These are phyloP conservation scores for Coffea canephora DNA, from an alignment of 257 asterid genomes.

Conservation along the genomic window DNA sequence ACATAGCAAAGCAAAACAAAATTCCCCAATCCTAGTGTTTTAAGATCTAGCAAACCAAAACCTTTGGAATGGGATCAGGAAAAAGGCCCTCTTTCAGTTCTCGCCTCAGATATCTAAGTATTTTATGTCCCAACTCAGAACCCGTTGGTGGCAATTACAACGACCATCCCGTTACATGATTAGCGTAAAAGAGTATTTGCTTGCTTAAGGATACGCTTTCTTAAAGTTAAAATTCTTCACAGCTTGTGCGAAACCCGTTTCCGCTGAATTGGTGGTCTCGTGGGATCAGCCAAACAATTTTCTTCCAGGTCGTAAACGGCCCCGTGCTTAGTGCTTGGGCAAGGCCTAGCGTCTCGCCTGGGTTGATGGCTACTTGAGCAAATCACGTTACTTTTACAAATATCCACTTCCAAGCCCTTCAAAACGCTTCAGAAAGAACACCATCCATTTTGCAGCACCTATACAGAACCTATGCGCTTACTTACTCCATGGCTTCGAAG, in stretches of 20 bases:
- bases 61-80: no score
- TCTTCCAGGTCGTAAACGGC: background rate
- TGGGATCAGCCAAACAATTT: background rate
- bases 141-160: no score
- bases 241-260: background rate
- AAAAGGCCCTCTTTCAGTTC: no score
- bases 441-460: background rate
- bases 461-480: constrained; percentile 8
- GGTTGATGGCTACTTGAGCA: background rate
- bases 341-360: background rate
- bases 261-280: background rate
- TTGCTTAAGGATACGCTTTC: background rate
- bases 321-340: background rate
- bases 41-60: no score
- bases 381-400: background rate
- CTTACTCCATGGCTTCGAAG: constrained; percentile 46
- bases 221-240: background rate
- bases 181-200: no score
- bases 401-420: background rate
- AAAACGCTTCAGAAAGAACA: background rate
- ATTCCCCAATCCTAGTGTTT: no score
- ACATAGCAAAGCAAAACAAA: no score
- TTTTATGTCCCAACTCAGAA: no score
- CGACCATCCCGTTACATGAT: no score
- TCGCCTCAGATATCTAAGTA: no score